Evolutionary conservation across 768 basidiomycete genomes (phyloP), one percentile per base, ranked within the genome.

Genomic region (Phlegmacium glaucopus): DNA sequence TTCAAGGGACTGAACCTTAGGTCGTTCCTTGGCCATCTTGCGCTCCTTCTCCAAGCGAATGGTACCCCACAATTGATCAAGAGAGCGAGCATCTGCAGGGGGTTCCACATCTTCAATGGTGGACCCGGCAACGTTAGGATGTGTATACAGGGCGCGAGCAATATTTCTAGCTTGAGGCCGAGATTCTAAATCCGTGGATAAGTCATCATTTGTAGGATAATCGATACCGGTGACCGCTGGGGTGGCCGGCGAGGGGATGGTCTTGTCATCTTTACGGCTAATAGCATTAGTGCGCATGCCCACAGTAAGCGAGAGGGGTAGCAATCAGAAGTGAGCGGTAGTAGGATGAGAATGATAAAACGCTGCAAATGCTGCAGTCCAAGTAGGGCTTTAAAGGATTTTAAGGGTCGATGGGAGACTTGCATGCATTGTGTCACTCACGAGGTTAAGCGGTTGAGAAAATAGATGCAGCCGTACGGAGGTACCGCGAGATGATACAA

Each of bases 1-100:
- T 59, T 83, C 83, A 16, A 87, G 72, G 16, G 85, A 87, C 61
- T 80, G 78, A 38, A 87, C 82, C 63, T 88, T 88, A 26, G 81
- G 76, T 43, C 79, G 79, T 56, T 82, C 76, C 54, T 80, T 80
- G 36, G 82, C 83, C 74, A 87, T 82, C 55, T 76, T 76, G 52
- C 70, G 74, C 42, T 79, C 80, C 63, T 87, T 88, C 64, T 77
- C 72, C 61, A 77, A 75, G 38, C 84, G 76, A 44, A 88, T 75
- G 45, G 76, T 72, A 48, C 68, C 75, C 86, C 86, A 88, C n/a
- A 88, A 64, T 16, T 77, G 67, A 56, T 85, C 76, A 51, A 87
- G 66, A 11, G 72, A 68, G 27, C 68, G 56, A 25, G 66, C 58
- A 42, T 75, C 72, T 22, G 63, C 61, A 13, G 71, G 70, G 16